Percentiles rank a stretch among this genome's conserved stretches.
Evolutionary conservation across 2,329 filamentous ascomycete genomes (phyloP).

Genomic region (Aureobasidium sp.): DNA sequence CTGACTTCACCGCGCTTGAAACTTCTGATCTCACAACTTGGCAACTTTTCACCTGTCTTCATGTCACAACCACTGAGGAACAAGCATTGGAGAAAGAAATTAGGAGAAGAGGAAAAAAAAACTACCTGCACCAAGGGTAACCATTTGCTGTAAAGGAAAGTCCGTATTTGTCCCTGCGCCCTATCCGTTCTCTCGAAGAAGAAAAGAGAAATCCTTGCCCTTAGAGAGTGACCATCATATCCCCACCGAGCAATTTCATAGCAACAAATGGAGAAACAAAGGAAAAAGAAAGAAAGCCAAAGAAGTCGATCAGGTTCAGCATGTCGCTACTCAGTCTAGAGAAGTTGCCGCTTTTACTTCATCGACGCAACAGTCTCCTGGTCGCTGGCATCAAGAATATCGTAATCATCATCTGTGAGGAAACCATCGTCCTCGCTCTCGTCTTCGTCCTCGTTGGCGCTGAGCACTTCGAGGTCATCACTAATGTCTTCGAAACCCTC

Average conservation of each 20-base stretch:
- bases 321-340: background rate
- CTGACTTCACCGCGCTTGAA: background rate
- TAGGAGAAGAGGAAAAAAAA: background rate
- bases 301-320: background rate
- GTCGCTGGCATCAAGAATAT: slow-evolving; percentile 90
- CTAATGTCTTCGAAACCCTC: slow-evolving; percentile 44
- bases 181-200: background rate
- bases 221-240: slow-evolving; percentile 6
- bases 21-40: background rate
- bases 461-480: slow-evolving; percentile 41
- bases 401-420: slow-evolving; percentile 96
- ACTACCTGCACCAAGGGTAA: slow-evolving; percentile 7
- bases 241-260: background rate
- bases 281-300: background rate
- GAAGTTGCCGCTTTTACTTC: slow-evolving; percentile 1
- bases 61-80: background rate
- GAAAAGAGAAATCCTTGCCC: background rate
- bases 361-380: slow-evolving; percentile 53
- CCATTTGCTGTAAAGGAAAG: background rate
- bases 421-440: slow-evolving; percentile 64
- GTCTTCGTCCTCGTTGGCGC: slow-evolving; percentile 53
- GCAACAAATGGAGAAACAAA: background rate
- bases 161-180: background rate
- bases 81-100: background rate
- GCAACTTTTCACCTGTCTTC: background rate